phyloP scores from a whole-genome alignment of 179 eudicot species.

The Heliamphora pulchella region DNA sequence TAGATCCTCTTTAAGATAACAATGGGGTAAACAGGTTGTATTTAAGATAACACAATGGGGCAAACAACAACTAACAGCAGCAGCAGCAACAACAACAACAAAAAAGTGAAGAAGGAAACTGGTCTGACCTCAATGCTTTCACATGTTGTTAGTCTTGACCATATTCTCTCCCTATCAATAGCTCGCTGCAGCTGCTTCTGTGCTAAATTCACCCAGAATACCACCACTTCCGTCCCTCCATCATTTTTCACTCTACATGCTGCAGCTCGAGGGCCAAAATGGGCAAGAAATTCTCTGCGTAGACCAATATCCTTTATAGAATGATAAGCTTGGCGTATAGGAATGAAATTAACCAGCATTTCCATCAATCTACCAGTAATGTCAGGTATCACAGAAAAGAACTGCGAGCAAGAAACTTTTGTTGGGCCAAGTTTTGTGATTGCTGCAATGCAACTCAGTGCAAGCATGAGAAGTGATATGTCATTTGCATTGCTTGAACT shows the following conservation, averaged over 20 bases:
- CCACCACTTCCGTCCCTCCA: conserved; percentile 57
- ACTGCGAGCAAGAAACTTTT: conserved; percentile 74
- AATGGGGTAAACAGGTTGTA: background rate
- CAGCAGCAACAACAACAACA: background rate
- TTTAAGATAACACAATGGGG: background rate
- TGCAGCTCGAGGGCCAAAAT: conserved; percentile 92
- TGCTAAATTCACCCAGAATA: conserved; percentile 78
- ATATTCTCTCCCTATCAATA: conserved; percentile 78
- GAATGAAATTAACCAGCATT: conserved; percentile 56
- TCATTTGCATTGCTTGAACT: conserved; percentile 54
- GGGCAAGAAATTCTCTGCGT: conserved; percentile 71
- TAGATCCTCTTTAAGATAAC: background rate
- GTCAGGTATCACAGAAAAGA: conserved; percentile 74
- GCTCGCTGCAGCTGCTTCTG: conserved; percentile 88
- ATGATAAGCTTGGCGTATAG: conserved; percentile 65
- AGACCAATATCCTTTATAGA: conserved; percentile 72
- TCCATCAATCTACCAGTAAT: conserved; percentile 78
- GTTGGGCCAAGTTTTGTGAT: conserved; percentile 83
- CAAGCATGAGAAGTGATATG: conserved; percentile 62
- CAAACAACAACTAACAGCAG: background rate
- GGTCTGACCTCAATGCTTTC: conserved; percentile 90
- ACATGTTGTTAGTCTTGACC: conserved; percentile 89
- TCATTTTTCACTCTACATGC: conserved; percentile 57
- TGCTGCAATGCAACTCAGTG: conserved; percentile 66
- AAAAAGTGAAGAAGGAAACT: background rate